Base-by-base conservation (phyloP, 495 filamentous ascomycete species). In the Penicillium psychrofluorescens region DNA sequence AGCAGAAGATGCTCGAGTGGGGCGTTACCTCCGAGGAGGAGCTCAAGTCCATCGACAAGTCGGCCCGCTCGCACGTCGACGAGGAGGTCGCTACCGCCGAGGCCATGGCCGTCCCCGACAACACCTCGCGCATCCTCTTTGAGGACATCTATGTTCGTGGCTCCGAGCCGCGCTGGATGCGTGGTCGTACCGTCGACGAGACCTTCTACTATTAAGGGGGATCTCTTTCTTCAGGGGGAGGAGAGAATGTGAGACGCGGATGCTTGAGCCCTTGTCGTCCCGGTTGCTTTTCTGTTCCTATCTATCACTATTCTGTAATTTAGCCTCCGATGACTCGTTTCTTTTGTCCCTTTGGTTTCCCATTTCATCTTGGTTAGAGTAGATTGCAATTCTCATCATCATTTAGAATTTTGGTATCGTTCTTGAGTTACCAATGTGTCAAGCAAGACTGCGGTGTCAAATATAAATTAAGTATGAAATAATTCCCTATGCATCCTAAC, bases 1-100 rank as follows among this genome's bases (percentile, higher is more conserved):
- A 96, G 79, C 86, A 91, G 75, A 95, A 95, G 75, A 81, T 98
- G 55, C 74, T 98, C 39, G 91, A 97, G 67, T 98, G 92, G 92
- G 80, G 76, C 27, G 87, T 97, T 41, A 81, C 81, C 53, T 79
- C 80, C 48, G 92, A 97, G 75, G 91, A 96, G n/a, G 92, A 96
- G 70, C 84, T 98, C 59, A 98, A 98, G 85, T 49, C 54, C 44
- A 81, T 98, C 57, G 92, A 98, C 74, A 95, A 95, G 78, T 78
- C 90, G 42, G 92, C 92, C 16, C 81, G 90, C 56, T 68, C 66
- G 56, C 66, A 77, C 56, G 88, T 98, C 61, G 89, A 95, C 66
- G 82, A 80, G 54, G 92, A 98, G 79, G 91, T 95, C 12, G 83
- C 82, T 45, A 76, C 80, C 60, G 92, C 92, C 29, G 94, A 97